Conservation (phyloP, 768 basidiomycete species). For the Lactarius quietus region DNA sequence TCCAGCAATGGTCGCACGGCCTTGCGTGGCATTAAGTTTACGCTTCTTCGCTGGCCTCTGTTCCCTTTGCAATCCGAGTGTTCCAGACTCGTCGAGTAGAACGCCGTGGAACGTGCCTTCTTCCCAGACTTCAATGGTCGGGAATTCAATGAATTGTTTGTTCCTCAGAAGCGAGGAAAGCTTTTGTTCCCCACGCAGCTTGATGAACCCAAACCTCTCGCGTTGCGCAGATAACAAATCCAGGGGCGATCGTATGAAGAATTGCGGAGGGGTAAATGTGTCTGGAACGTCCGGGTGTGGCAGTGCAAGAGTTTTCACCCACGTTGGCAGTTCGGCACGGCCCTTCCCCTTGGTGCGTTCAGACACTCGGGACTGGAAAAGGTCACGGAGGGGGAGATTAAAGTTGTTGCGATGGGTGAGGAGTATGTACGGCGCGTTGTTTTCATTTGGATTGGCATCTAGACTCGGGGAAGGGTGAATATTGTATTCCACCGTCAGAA, state of each 20-base stretch:
- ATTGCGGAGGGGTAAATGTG: conserved; percentile 53
- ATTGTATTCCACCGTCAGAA: conserved; percentile 70
- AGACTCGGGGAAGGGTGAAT: conserved; percentile 54
- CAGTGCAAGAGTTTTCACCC: conserved; percentile 52
- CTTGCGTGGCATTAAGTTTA: conserved; percentile 50
- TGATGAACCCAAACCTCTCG: conserved; percentile 44
- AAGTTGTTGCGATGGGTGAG: conserved; percentile 64
- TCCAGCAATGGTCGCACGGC: conserved; percentile 53
- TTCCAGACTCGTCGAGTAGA: conserved; percentile 54
- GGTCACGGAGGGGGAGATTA: conserved; percentile 45
- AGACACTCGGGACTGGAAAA: conserved; percentile 46
- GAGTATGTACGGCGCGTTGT: conserved; percentile 44
- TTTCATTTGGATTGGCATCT: conserved; percentile 40
- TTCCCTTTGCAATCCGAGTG: conserved; percentile 36
- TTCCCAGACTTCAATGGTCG: conserved; percentile 75
- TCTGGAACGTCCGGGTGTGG: conserved; percentile 56
- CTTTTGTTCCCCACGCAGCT: conserved; percentile 48
- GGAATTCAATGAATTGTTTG: conserved; percentile 78
- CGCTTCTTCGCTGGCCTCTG: conserved; percentile 50
- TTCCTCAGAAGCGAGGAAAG: conserved; percentile 50
- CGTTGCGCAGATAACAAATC: conserved; percentile 28
- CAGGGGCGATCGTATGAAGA: conserved; percentile 51
- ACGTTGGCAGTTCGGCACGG: conserved; percentile 45
- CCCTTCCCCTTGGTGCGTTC: conserved; percentile 45
- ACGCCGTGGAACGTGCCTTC: conserved; percentile 54